Percentiles rank a stretch among this genome's conserved stretches.
Conservation (phyloP, 495 filamentous ascomycete genomes). For the Platismatia glauca region DNA sequence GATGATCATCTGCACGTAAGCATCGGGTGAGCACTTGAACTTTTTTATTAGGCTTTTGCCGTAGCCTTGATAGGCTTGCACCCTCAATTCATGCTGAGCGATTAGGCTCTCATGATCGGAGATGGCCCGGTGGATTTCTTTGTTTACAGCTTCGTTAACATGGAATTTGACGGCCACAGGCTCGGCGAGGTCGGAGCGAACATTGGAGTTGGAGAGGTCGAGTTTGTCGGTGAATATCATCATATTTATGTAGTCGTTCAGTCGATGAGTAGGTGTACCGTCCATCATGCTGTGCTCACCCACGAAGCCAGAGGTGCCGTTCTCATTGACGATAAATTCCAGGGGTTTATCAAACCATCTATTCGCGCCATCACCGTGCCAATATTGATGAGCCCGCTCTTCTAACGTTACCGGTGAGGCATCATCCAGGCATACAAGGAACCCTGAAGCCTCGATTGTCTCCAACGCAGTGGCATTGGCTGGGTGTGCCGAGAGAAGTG, state of each 20-base stretch:
- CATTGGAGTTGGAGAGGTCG: constrained; percentile 61
- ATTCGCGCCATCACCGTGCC: constrained; percentile 94
- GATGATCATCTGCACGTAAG: constrained; percentile 97
- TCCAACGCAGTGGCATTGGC: constrained; percentile 67
- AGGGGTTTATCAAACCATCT: constrained; percentile 98
- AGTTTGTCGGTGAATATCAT: constrained; percentile 87
- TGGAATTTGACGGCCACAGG: constrained; percentile 69
- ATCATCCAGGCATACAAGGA: constrained; percentile 90
- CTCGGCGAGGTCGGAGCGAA: constrained; percentile 79
- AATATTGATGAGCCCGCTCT: constrained; percentile 92
- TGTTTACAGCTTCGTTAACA: constrained; percentile 58
- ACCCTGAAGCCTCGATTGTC: constrained; percentile 82
- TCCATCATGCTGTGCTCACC: constrained; percentile 99
- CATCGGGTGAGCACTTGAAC: constrained; percentile 96
- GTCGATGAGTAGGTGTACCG: constrained; percentile 89
- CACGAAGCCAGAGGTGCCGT: constrained; percentile 94
- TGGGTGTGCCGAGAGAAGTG: constrained; percentile 63
- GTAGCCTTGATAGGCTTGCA: constrained; percentile 94
- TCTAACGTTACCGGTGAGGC: constrained; percentile 86
- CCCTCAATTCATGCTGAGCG: constrained; percentile 76
- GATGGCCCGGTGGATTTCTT: constrained; percentile 65
- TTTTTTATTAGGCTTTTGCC: constrained; percentile 99
- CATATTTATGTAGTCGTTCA: constrained; percentile 88
- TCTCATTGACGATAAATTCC: constrained; percentile 97
- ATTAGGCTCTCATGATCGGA: constrained; percentile 73